Percentiles rank a stretch among this genome's conserved stretches.
These are phyloP conservation scores for Bipolaris sorokiniana DNA, from an alignment of 2,329 filamentous ascomycete genomes.

Conservation along the genomic window DNA sequence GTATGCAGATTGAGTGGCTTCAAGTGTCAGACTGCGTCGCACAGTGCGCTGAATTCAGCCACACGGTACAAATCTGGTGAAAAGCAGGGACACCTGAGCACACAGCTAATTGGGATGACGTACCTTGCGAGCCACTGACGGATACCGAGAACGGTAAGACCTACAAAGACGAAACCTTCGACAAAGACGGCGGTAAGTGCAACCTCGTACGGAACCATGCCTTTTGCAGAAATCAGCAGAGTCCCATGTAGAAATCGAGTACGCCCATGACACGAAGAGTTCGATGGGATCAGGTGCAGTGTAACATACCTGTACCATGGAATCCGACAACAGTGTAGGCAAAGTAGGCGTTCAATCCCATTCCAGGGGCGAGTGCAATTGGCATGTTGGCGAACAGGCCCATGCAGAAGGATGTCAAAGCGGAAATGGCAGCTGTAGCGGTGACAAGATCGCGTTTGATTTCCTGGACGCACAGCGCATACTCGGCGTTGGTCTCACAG, in stretches of 20 bases:
- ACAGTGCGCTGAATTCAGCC: background rate
- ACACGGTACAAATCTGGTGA: slow-evolving; percentile 37
- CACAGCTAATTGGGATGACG: slow-evolving; percentile 2
- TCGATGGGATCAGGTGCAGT: slow-evolving; percentile 6
- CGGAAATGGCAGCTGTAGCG: slow-evolving; percentile 81
- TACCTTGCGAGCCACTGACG: slow-evolving; percentile 68
- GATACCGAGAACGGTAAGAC: slow-evolving; percentile 73
- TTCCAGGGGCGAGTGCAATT: slow-evolving; percentile 73
- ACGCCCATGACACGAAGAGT: slow-evolving; percentile 3
- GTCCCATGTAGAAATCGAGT: slow-evolving; percentile 11
- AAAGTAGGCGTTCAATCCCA: slow-evolving; percentile 89
- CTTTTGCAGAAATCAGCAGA: slow-evolving; percentile 30
- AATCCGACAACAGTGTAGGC: slow-evolving; percentile 80
- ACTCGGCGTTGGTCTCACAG: slow-evolving; percentile 64
- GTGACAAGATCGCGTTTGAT: slow-evolving; percentile 82
- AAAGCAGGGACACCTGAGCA: background rate
- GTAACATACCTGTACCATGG: slow-evolving; percentile 67
- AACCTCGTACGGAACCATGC: slow-evolving; percentile 71
- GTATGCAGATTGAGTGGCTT: background rate
- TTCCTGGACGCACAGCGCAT: slow-evolving; percentile 65
- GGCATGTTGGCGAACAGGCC: slow-evolving; percentile 83
- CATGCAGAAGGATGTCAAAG: slow-evolving; percentile 81
- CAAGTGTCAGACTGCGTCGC: background rate
- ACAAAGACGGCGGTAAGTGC: slow-evolving; percentile 88
- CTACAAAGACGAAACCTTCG: slow-evolving; percentile 85